Evolutionary conservation across 345 rosid genomes (phyloP).

Genomic region (Clausena lansium): DNA sequence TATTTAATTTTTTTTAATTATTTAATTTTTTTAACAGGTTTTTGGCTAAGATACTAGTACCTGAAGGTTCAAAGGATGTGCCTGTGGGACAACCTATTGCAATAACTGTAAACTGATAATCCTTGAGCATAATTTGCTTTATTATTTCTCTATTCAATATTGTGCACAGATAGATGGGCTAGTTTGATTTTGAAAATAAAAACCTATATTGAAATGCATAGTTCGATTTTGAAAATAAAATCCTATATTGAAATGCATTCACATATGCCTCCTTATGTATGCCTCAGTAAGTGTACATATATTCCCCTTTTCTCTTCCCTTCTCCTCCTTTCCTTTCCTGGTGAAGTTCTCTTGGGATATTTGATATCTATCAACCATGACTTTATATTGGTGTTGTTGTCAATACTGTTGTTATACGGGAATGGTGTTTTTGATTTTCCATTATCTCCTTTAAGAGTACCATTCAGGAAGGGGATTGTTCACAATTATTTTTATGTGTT

Average conservation of each 20-base stretch:
- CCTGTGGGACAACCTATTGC: conserved; percentile 91
- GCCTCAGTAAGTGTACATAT: neutral
- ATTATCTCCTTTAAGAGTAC: neutral
- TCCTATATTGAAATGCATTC: neutral
- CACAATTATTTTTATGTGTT: conserved; percentile 30
- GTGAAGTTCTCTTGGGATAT: neutral
- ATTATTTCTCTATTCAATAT: conserved; percentile 10
- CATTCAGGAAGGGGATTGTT: conserved; percentile 7
- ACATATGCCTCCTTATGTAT: neutral
- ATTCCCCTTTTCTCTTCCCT: neutral
- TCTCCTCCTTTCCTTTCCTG: neutral
- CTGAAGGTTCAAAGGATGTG: conserved; percentile 91
- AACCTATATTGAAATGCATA: neutral
- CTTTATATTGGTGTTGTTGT: neutral
- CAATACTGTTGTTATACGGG: conserved; percentile 8
- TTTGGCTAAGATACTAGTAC: conserved; percentile 80
- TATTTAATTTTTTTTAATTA: conserved; percentile 26
- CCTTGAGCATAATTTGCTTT: conserved; percentile 6
- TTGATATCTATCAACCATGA: neutral
- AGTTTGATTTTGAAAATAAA: conserved; percentile 3
- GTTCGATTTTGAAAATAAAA: conserved; percentile 8
- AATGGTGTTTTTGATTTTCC: conserved; percentile 2
- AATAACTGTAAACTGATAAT: conserved; percentile 55
- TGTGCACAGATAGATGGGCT: neutral
- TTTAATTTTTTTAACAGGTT: no score